Conservation (phyloP, 805 yeast species). For the Candida easanensis region DNA sequence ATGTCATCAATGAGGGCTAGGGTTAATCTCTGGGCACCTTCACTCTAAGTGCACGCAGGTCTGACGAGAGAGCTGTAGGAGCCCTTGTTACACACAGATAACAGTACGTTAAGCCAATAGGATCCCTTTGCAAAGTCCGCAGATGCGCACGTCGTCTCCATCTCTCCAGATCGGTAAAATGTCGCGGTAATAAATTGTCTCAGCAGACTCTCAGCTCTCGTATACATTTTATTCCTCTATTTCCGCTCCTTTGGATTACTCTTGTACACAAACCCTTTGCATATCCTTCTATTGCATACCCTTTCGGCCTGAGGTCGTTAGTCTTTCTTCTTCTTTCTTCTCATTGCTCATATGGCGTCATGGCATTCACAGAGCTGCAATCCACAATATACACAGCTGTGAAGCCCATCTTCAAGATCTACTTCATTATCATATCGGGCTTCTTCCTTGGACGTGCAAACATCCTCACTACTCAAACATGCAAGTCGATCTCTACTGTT, state of each 20-base stretch:
- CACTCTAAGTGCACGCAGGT: too few relatives aligned
- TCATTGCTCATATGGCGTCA: background rate
- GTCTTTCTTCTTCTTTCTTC: background rate
- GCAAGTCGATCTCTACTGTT: slow-evolving; percentile 59
- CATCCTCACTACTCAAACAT: slow-evolving; percentile 59
- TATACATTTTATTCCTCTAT: too few relatives aligned
- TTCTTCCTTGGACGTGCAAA: slow-evolving; percentile 55
- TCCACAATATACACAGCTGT: slow-evolving; percentile 54
- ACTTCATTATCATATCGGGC: slow-evolving; percentile 66
- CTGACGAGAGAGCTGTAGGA: too few relatives aligned
- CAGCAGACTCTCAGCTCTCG: too few relatives aligned
- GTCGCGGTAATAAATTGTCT: background rate
- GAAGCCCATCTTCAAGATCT: slow-evolving; percentile 74
- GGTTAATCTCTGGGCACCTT: too few relatives aligned
- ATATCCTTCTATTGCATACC: too few relatives aligned
- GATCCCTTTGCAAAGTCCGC: too few relatives aligned
- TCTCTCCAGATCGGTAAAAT: background rate
- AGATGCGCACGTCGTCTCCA: background rate
- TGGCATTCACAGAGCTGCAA: slow-evolving; percentile 10
- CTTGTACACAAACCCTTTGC: background rate
- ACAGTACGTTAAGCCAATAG: too few relatives aligned
- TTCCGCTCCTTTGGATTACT: too few relatives aligned
- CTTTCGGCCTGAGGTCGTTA: too few relatives aligned
- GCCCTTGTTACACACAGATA: too few relatives aligned
- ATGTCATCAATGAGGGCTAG: too few relatives aligned